Base-by-base conservation (phyloP, 2,329 filamentous ascomycete species). In the Xylariomycetidae sp. region DNA sequence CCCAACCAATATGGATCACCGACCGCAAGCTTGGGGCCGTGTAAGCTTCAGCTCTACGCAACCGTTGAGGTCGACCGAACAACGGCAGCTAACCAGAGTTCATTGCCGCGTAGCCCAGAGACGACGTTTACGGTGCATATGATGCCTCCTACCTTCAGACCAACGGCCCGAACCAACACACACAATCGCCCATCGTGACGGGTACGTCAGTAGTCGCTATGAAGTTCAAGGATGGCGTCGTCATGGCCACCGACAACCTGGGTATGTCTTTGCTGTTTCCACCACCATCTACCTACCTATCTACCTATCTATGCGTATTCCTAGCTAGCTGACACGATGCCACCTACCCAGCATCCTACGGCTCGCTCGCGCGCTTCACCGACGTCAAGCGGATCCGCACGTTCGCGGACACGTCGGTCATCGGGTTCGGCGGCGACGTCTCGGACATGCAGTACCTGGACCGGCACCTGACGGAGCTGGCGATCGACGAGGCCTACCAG, bases 381-480 rank as follows among this genome's bases (percentile, higher is more conserved):
- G 85, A 95, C 61, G 87, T 96, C 59, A 93, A 95, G 69, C 89
- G 92, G 57, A 82, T 98, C 48, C 87, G 87, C 52, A 75, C 79
- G 51, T 96, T 96, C 65, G 86, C 88, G 65, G 73, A 80, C 47
- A 78, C 81, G 46, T 81, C 87, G 19, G 76, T 96, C 40, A 74
- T 98, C 56, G 92, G 92, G 53, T 94, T 96, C 67, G 87, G 88
- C 60, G 92, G 92, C 61, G 92, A 98, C 68, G 82, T 98, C 52
- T 94, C 86, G 46, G 92, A 98, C 70, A 96, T 98, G 92, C 92
- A 98, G 71, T 93, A 93, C 70, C 79, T 98, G 49, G 85, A 95
- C 75, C 82, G 92, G 50, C 79, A 95, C 55, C 82, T 98, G 50
- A 82, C 76, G 56, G 83, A 85, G 43, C 82, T 96, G 52, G 79